Conservation (phyloP, 1,284 basidiomycete species). For the Ustilago bromivora region DNA sequence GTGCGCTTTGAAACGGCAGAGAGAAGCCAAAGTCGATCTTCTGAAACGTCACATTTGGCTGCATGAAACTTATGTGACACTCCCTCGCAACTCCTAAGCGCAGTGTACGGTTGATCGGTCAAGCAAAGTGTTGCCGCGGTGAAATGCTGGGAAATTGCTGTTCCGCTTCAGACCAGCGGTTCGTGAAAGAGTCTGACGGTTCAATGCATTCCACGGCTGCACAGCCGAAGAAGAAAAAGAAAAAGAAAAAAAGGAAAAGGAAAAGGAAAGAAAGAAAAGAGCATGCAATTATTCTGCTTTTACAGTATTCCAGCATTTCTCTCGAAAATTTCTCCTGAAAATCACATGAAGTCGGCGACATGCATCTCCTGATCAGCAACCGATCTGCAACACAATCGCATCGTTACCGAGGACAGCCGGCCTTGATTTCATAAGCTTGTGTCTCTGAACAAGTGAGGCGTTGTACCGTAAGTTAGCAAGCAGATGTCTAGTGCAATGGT, state of each 20-base stretch:
- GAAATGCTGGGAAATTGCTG: neutral
- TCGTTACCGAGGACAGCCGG: too few relatives aligned
- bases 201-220: conserved; percentile 1
- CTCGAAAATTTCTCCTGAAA: neutral
- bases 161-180: conserved; percentile 1
- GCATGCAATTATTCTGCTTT: neutral
- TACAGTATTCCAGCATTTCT: neutral
- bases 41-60: conserved; percentile 14
- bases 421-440: too few relatives aligned
- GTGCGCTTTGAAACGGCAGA: neutral
- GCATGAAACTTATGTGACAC: conserved; percentile 17
- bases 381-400: neutral
- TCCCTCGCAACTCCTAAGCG: conserved; percentile 1
- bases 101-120: neutral
- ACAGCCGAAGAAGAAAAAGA: neutral
- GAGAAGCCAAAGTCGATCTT: neutral
- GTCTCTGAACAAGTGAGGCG: too few relatives aligned
- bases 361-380: conserved; percentile 3
- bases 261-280: neutral
- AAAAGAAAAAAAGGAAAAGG: too few relatives aligned
- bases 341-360: neutral
- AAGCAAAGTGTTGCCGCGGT: neutral
- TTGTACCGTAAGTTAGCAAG: too few relatives aligned
- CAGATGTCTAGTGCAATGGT: neutral
- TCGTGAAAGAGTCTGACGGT: conserved; percentile 1